Evolutionary conservation across 2,329 filamentous ascomycete species (phyloP), one percentile per base, ranked within the genome.

Genomic region (Fusarium sp.): DNA sequence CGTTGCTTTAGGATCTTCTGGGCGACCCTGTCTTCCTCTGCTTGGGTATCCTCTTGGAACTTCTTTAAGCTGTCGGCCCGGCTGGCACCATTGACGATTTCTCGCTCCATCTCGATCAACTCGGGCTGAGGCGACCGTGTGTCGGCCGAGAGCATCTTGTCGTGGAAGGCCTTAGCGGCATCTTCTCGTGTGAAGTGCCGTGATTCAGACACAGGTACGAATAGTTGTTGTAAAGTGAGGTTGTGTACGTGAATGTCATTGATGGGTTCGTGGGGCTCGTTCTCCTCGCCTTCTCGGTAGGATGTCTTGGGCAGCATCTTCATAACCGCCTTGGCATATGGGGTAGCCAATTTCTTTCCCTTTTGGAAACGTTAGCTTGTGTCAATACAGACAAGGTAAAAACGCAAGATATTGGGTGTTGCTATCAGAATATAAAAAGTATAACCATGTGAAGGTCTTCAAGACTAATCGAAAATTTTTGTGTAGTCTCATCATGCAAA

Each of bases 391-490:
- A 31, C 7, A 40, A 15, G 50, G 30, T 16, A 10, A 18, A 28
- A 57, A 44, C 52, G 54, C 11, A 12, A 50, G 40, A 13, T 40
- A 18, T 54, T 47, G 56, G 62, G 66, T 60, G 60, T 62, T 65
- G 62, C 30, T 52, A 70, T 62, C 75, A 76, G 77, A 74, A 66
- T 62, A 67, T 73, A 73, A 79, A 55, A 72, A 65, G 65, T 92
- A 86, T 95, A 95, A 98, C 93, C 94, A 96, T 91, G 86, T 90
- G 80, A 63, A 85, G 82, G 95, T 98, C 95, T 97, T 98, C 87
- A 97, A 97, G 95, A 98, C 95, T 98, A 97, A 98, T 98, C 95
- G 95, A 92, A 92, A 91, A 91, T 89, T 88, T 87, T 89, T 83
- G 86, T 88, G 93, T 82, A 80, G 78, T 89, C 76, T 82, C 88